These are phyloP conservation scores for Cyclotella baltica DNA, from an alignment of 108 stramenopile species.

Conservation along the genomic window DNA sequence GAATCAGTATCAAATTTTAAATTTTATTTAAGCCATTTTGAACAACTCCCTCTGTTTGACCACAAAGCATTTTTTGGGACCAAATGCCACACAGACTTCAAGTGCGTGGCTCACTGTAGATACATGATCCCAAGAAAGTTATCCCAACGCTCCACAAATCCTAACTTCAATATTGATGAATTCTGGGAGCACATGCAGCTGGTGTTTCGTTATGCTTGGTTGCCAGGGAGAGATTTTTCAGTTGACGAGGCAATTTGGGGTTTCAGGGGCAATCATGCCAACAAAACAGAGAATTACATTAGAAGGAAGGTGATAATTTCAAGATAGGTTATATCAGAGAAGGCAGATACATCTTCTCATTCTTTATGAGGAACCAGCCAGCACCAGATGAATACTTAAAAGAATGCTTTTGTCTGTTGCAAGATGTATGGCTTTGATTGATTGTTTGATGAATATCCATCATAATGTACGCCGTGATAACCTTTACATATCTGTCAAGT, in stretches of 20 bases:
- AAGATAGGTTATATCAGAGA: constrained; percentile 44
- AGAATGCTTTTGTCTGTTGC: constrained; percentile 66
- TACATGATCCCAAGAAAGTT: constrained; percentile 2
- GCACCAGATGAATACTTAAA: constrained; percentile 44
- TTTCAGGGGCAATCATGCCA: constrained; percentile 24
- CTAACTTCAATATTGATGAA: constrained; percentile 10
- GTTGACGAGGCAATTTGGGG: constrained; percentile 13
- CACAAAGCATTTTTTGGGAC: neutral
- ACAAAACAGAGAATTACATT: constrained; percentile 33
- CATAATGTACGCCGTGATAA: constrained; percentile 49
- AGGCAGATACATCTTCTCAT: constrained; percentile 40
- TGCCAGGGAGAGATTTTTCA: constrained; percentile 3
- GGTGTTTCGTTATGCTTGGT: constrained; percentile 15
- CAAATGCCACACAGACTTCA: neutral
- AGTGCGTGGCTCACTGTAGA: neutral
- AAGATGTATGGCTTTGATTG: constrained; percentile 61
- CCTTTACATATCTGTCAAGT: constrained; percentile 58
- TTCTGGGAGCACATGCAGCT: neutral
- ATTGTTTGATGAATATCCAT: neutral
- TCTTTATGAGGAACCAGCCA: constrained; percentile 43
- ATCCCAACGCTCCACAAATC: neutral
- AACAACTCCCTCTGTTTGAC: neutral
- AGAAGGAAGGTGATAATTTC: constrained; percentile 53
- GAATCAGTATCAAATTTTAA: neutral
- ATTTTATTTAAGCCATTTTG: neutral